Percentiles rank a stretch among this genome's conserved stretches.
Conservation (phyloP, 2,329 filamentous ascomycete species). For the Fusarium sarcochroum region DNA sequence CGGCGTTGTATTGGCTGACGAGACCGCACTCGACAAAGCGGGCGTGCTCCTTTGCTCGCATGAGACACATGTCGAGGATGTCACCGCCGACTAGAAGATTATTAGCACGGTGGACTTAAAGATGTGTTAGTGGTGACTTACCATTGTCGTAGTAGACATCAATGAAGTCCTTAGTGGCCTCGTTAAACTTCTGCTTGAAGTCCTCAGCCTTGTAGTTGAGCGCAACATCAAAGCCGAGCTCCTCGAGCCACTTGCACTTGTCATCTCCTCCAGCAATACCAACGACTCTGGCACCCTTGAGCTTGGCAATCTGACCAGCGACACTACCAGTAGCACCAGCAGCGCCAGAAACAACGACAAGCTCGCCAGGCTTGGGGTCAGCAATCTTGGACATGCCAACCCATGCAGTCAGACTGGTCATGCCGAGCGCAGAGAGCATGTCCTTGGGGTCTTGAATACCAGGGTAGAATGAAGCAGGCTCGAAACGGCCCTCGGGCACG, state of each 20-base stretch:
- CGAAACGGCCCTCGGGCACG: constrained; percentile 65
- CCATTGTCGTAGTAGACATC: constrained; percentile 81
- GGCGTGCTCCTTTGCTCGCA: constrained; percentile 72
- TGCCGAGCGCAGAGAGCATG: constrained; percentile 72
- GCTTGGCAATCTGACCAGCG: constrained; percentile 83
- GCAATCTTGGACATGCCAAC: constrained; percentile 80
- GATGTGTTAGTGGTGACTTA: constrained; percentile 21
- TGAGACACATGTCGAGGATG: constrained; percentile 76
- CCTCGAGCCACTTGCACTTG: constrained; percentile 76
- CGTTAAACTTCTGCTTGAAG: constrained; percentile 72
- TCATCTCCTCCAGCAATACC: constrained; percentile 76
- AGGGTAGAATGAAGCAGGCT: constrained; percentile 59
- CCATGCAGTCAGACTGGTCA: constrained; percentile 82
- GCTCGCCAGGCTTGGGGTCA: constrained; percentile 76
- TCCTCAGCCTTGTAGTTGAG: constrained; percentile 78
- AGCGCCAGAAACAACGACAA: constrained; percentile 83
- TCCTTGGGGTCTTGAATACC: constrained; percentile 65
- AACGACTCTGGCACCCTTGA: constrained; percentile 73
- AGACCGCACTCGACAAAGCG: constrained; percentile 80
- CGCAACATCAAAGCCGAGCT: constrained; percentile 76
- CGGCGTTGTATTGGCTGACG: constrained; percentile 78
- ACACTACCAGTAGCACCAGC: constrained; percentile 84
- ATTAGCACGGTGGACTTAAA: constrained; percentile 10
- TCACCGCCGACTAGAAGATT: constrained; percentile 71
- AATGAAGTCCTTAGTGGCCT: constrained; percentile 70